Evolutionary conservation across 2,329 filamentous ascomycete species (phyloP).

Genomic region (Ascochyta lentis): DNA sequence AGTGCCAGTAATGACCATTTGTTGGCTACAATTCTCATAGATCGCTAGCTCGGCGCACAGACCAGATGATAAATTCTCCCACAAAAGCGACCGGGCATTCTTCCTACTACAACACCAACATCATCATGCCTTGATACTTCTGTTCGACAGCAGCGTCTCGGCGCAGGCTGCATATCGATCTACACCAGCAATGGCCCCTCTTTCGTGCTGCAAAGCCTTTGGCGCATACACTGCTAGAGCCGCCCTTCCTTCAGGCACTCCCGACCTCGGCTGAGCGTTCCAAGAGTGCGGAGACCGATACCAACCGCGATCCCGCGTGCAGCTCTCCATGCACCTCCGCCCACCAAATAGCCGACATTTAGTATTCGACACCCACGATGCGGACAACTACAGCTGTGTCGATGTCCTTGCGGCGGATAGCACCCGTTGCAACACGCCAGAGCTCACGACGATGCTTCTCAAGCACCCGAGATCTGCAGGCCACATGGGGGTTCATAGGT

Average conservation of each 20-base stretch:
- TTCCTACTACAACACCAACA: slow-evolving; percentile 2
- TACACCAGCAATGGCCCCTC: background rate
- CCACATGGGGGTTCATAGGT: slow-evolving; percentile 60
- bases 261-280: slow-evolving; percentile 45
- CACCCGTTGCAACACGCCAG: slow-evolving; percentile 25
- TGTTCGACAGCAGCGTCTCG: slow-evolving; percentile 7
- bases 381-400: slow-evolving; percentile 36
- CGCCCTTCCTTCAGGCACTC: slow-evolving; percentile 4
- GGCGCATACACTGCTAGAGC: slow-evolving; percentile 5
- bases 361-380: slow-evolving; percentile 34
- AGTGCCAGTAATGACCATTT: too few species aligned
- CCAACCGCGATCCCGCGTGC: slow-evolving; percentile 34
- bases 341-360: slow-evolving; percentile 19
- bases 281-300: slow-evolving; percentile 41
- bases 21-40: background rate
- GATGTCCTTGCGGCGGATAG: slow-evolving; percentile 36
- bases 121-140: slow-evolving; percentile 20
- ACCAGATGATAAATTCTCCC: slow-evolving; percentile 3
- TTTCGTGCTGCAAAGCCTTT: background rate
- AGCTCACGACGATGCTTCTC: slow-evolving; percentile 52
- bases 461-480: slow-evolving; percentile 50
- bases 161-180: background rate
- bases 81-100: slow-evolving; percentile 3
- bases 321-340: slow-evolving; percentile 25
- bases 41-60: slow-evolving; percentile 7